These are phyloP conservation scores for Penicillium fuscoglaucum DNA, from an alignment of 2,329 filamentous ascomycete genomes.

Conservation along the genomic window DNA sequence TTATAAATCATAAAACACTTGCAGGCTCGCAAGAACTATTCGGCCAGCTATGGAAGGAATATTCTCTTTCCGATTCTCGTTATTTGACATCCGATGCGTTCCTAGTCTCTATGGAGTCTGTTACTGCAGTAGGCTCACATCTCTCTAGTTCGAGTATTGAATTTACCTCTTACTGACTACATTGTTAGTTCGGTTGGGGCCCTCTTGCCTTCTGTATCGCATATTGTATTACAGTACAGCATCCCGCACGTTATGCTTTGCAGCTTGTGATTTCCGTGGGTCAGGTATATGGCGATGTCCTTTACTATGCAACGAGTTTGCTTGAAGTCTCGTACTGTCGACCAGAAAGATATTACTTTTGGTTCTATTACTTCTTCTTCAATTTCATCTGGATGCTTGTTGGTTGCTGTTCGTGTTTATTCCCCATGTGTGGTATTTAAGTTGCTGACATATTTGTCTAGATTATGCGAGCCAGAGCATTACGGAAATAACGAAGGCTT, in stretches of 20 bases:
- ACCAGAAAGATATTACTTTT: conserved; percentile 58
- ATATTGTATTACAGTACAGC: conserved; percentile 48
- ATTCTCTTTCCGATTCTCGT: conserved; percentile 76
- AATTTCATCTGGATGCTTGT: conserved; percentile 59
- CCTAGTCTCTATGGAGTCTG: conserved; percentile 75
- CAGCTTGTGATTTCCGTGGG: conserved; percentile 56
- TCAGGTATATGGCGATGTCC: conserved; percentile 57
- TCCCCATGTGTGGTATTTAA: neutral
- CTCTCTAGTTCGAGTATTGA: neutral
- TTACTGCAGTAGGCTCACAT: conserved; percentile 63
- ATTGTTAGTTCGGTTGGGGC: conserved; percentile 53
- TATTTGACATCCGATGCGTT: conserved; percentile 77
- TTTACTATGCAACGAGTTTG: conserved; percentile 57
- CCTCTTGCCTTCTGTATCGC: conserved; percentile 55
- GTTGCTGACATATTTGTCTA: neutral
- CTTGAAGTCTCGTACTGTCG: conserved; percentile 54
- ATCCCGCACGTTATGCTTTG: conserved; percentile 53
- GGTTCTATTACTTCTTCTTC: conserved; percentile 58
- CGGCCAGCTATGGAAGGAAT: conserved; percentile 87
- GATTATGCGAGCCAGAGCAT: neutral
- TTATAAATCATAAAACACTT: conserved; percentile 63
- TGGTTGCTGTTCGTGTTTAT: conserved; percentile 38
- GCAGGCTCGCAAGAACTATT: conserved; percentile 66
- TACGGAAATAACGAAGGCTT: neutral
- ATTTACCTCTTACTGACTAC: neutral